These are phyloP conservation scores for Eremochloa ophiuroides DNA, from an alignment of 176 grass and related monocot genomes.

Conservation along the genomic window DNA sequence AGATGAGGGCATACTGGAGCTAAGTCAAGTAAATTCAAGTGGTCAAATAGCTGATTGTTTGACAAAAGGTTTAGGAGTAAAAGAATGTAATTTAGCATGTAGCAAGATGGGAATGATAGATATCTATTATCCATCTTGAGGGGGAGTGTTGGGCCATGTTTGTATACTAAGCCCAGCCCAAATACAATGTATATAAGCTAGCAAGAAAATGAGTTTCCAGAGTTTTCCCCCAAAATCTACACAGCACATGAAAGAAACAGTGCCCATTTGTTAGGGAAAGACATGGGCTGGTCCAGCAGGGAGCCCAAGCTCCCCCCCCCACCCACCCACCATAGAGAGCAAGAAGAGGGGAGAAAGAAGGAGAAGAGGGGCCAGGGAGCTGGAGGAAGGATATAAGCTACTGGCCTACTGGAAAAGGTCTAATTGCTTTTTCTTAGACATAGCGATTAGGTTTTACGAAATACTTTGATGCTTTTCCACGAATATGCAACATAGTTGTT, in stretches of 20 bases:
- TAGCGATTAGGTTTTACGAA: neutral
- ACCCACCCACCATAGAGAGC: neutral
- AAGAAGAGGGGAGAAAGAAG: neutral
- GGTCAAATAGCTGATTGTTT: no score
- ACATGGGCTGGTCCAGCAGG: neutral
- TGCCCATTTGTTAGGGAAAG: neutral
- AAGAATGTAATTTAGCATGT: no score
- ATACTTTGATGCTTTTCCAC: neutral
- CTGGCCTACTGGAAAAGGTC: neutral
- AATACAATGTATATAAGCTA: no score
- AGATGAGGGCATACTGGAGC: no score
- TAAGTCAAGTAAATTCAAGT: no score
- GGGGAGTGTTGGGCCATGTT: no score
- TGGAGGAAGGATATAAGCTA: neutral
- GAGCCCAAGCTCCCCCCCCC: neutral
- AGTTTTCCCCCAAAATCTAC: no score
- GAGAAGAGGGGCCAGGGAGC: neutral
- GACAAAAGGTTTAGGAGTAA: no score
- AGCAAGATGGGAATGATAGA: no score
- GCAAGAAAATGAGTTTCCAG: no score
- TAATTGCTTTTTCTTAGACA: constrained; percentile 17
- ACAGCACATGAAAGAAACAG: constrained; percentile 5
- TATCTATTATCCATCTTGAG: no score
- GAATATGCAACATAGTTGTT: neutral
- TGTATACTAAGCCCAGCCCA: no score